Percentiles rank a stretch among this genome's conserved stretches.
Conservation (phyloP, 257 asterid species). For the Nicotiana otophora region DNA sequence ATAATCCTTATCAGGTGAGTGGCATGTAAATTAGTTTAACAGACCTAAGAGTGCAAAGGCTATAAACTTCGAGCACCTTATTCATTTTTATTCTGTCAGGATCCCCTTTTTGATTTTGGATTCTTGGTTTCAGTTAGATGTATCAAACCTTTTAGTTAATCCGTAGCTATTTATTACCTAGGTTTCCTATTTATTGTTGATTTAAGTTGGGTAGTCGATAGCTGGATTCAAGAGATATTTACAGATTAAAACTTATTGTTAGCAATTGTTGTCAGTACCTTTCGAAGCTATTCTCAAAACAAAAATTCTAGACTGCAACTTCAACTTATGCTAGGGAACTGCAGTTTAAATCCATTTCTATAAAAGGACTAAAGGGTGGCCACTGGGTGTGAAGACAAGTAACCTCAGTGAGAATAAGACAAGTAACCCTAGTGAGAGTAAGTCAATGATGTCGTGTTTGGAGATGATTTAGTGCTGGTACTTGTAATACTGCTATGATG, state of each 20-base stretch:
- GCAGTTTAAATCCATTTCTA: background rate
- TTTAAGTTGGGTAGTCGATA: background rate
- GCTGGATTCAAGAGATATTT: constrained; percentile 1
- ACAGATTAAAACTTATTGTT: background rate
- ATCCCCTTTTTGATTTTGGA: background rate
- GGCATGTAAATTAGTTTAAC: background rate
- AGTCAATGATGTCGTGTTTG: background rate
- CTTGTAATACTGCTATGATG: background rate
- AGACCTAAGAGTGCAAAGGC: background rate
- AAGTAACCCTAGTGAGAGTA: background rate
- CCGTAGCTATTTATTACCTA: background rate
- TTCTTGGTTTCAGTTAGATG: background rate
- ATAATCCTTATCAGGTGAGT: constrained; percentile 78
- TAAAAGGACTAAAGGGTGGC: background rate
- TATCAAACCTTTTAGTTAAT: background rate
- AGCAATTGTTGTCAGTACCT: background rate
- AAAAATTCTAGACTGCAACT: background rate
- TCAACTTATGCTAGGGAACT: background rate
- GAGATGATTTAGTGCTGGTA: background rate
- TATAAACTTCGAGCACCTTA: background rate
- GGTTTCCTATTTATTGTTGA: background rate
- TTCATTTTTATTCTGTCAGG: background rate
- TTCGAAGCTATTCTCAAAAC: background rate
- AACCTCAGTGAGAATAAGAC: background rate
- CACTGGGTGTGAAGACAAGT: background rate